Conservation (phyloP, 1,284 basidiomycete genomes). For the Phylloboletellus chloephorus region DNA sequence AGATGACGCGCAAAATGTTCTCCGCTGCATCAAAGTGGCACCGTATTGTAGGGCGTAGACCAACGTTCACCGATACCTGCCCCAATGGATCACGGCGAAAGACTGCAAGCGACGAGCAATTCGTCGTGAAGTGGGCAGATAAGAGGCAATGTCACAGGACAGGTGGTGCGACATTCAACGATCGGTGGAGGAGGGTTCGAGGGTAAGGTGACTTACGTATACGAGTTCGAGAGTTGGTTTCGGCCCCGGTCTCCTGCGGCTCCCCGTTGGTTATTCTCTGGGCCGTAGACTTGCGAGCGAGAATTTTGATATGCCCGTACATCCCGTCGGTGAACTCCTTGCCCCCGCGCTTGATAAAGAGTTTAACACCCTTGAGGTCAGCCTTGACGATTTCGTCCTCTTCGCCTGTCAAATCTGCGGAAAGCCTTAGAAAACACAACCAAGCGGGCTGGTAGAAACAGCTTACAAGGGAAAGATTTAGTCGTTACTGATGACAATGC, state of each 20-base stretch:
- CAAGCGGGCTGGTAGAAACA: neutral
- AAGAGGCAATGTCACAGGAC: slow-evolving; percentile 7
- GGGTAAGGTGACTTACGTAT: slow-evolving; percentile 29
- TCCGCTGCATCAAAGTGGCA: slow-evolving; percentile 54
- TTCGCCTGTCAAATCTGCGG: slow-evolving; percentile 47
- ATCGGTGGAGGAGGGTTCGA: slow-evolving; percentile 19
- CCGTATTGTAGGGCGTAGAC: slow-evolving; percentile 45
- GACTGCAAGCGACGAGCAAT: slow-evolving; percentile 34
- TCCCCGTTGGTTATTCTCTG: neutral
- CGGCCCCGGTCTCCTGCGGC: slow-evolving; percentile 3
- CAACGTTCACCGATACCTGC: slow-evolving; percentile 63
- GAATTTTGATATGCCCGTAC: slow-evolving; percentile 54
- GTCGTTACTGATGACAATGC: slow-evolving; percentile 1
- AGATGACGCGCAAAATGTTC: slow-evolving; percentile 47
- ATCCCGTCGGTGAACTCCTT: slow-evolving; percentile 56
- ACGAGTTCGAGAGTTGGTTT: slow-evolving; percentile 22
- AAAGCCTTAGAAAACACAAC: slow-evolving; percentile 6
- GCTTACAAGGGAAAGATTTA: slow-evolving; percentile 16
- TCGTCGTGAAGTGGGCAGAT: neutral
- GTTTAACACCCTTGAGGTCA: slow-evolving; percentile 54
- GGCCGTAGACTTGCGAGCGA: slow-evolving; percentile 34
- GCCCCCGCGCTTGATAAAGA: slow-evolving; percentile 56
- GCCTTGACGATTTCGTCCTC: slow-evolving; percentile 51
- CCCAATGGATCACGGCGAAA: slow-evolving; percentile 63
- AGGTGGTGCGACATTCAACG: slow-evolving; percentile 17